Base-by-base conservation (phyloP, 352 stramenopile genomes). In the Phytophthora pisi region DNA sequence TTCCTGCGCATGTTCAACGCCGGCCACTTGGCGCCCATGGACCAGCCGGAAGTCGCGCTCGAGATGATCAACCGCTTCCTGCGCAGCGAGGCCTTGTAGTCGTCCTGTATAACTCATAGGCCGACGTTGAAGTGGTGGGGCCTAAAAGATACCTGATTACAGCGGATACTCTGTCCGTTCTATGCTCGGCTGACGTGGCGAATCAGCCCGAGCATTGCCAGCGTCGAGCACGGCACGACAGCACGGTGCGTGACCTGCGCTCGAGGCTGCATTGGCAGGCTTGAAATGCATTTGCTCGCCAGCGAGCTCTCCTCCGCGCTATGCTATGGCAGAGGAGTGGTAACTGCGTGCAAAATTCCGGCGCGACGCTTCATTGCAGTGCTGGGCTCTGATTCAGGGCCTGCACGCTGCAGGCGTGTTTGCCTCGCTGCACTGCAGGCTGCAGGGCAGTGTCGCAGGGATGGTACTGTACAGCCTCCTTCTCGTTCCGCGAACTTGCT, bases 1-100 rank as follows among this genome's bases (percentile, higher is more conserved):
- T 90, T 89, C 56, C 26, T 91, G 11, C 73, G 82, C 1, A 49
- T 90, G 42, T 84, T 72, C 47, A 75, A 86, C 18, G 77, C 82
- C 0, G 81, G 81, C 2, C 82, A 90, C 64, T 69, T 89, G 63
- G 79, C 84, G 34, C 71, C 80, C 2, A 76, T 66, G 64, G 72
- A 89, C 57, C 77, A 89, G 49, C 81, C 82, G 0, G 53, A 62
- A 20, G 74, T 79, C 2, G 45, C 76, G 38, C 46, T 88, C n/a
- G 67, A 68, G 31, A 88, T 92, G 74, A 70, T 90, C 64, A 81
- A 87, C 54, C 51, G 64, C 4, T 91, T 93, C 79, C 74, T 94
- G 49, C 42, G 66, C 4, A 66, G 70, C 18, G 60, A 75, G 16
- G 34, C 3, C 26, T 40, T 72, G 30, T 72, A 65, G 55, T 9